Conservation (phyloP, 805 yeast genomes). For the Yamadazyma kitorensis region DNA sequence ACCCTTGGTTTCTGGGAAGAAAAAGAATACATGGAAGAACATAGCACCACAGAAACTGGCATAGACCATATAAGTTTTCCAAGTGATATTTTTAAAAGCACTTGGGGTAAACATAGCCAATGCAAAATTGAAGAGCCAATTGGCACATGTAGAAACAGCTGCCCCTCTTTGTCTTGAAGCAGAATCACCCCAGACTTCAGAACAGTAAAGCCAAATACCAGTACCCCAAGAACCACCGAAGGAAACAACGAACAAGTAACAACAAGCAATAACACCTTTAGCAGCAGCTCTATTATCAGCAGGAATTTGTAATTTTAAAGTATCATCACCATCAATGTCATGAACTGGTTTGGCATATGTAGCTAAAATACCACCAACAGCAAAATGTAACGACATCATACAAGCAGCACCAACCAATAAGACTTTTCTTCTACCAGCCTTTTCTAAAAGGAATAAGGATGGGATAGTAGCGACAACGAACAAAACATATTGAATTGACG, state of each 20-base stretch:
- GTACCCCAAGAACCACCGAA: conserved; percentile 53
- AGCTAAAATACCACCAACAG: conserved; percentile 35
- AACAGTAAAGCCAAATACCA: conserved; percentile 57
- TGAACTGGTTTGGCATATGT: conserved; percentile 30
- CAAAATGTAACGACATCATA: conserved; percentile 37
- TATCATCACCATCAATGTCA: conserved; percentile 21
- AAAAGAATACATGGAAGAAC: conserved; percentile 42
- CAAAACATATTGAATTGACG: conserved; percentile 54
- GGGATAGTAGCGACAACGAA: conserved; percentile 56
- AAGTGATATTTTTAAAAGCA: conserved; percentile 49
- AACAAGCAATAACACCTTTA: conserved; percentile 41
- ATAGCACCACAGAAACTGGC: conserved; percentile 48
- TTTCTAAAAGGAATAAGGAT: conserved; percentile 54
- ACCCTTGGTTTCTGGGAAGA: conserved; percentile 58
- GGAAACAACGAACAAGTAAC: conserved; percentile 51
- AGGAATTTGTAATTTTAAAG: conserved; percentile 35
- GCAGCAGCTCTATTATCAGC: conserved; percentile 32
- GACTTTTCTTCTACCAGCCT: conserved; percentile 62
- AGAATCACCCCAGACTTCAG: conserved; percentile 54
- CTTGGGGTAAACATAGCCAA: conserved; percentile 62
- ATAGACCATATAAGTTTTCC: conserved; percentile 54
- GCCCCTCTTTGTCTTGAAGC: conserved; percentile 60
- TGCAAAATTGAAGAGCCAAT: conserved; percentile 64
- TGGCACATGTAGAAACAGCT: conserved; percentile 61
- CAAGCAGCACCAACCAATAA: conserved; percentile 43